These are phyloP conservation scores for Eremomyces bilateralis DNA, from an alignment of 495 filamentous ascomycete species.

Conservation along the genomic window DNA sequence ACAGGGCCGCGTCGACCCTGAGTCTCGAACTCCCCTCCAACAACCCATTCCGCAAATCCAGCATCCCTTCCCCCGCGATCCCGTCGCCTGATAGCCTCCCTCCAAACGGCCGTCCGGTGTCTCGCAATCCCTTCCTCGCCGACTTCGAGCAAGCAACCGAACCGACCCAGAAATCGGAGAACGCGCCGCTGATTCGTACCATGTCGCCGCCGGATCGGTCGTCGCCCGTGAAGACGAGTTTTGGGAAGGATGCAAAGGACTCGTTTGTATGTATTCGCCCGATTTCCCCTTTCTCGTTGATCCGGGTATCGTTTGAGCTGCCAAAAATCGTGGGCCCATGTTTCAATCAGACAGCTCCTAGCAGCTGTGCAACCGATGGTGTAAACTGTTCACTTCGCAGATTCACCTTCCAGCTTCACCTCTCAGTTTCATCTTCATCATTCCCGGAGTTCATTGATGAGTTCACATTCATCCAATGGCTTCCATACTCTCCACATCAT, in stretches of 20 bases:
- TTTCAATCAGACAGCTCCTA: too few relatives aligned
- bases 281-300: too few relatives aligned
- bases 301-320: too few relatives aligned
- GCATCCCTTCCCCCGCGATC: conserved; percentile 19
- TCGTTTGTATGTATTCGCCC: conserved; percentile 81
- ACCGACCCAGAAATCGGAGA: conserved; percentile 24
- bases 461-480: too few relatives aligned
- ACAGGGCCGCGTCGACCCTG: conserved; percentile 9
- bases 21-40: conserved; percentile 40
- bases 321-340: too few relatives aligned
- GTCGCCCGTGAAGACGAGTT: conserved; percentile 25
- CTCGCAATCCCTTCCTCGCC: conserved; percentile 86
- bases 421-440: too few relatives aligned
- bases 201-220: conserved; percentile 25
- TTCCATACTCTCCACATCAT: neutral
- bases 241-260: conserved; percentile 49
- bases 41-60: conserved; percentile 91
- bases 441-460: too few relatives aligned
- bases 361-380: too few relatives aligned
- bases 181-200: conserved; percentile 21
- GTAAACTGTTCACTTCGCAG: too few relatives aligned
- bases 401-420: too few relatives aligned
- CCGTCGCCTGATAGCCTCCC: conserved; percentile 15
- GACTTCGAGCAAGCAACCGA: conserved; percentile 32
- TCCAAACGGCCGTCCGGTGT: conserved; percentile 39